Base-by-base conservation (phyloP, 352 stramenopile genomes). In the Halophytophthora batemanensis region DNA sequence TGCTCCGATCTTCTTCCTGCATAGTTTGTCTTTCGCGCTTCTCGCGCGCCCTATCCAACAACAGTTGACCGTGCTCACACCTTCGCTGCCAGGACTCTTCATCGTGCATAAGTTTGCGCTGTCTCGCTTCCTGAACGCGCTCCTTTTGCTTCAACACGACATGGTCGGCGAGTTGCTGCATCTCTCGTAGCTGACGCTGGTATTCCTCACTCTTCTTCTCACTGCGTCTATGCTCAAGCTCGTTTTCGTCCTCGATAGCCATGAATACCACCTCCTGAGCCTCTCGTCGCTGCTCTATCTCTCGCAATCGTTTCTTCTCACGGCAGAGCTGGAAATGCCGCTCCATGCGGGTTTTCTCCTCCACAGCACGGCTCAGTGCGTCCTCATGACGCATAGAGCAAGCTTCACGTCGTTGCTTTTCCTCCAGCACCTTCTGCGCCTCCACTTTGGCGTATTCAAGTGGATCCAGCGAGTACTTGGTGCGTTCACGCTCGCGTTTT, bases 41-140 rank as follows among this genome's bases (percentile, higher is more conserved):
- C 37, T 85, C 76, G 13, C 62, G 53, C 10, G 72, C 39, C 22
- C 58, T 33, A 15, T 73, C 53, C 6, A 56, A 39, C 13, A 70
- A 44, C 8, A 71, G 38, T 13, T 69, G 51, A n/a, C 60, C 49
- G 34, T 75, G 63, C 7, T 71, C 48, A 19, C 80, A 35, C 11
- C 80, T 71, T 5, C 58, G 68, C 34, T 88, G 74, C 3, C 42
- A 48, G 22, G 71, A 72, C 49, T 90, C 80, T 62, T 90, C 80
- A 19, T 87, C 73, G 31, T 77, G 69, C 77, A 90, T 87, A 10
- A 70, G 39, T 33, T 70, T 77, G 0, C 80, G 72, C 15, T 67
- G 68, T n/a, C 58, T 64, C 0, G 80, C 80, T 55, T 90, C 80
- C 18, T 64, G 40, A 0, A 87, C 39, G 8, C 55, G 66, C 14